Base-by-base conservation (phyloP, 2,329 filamentous ascomycete species). In the Nemania abortiva region DNA sequence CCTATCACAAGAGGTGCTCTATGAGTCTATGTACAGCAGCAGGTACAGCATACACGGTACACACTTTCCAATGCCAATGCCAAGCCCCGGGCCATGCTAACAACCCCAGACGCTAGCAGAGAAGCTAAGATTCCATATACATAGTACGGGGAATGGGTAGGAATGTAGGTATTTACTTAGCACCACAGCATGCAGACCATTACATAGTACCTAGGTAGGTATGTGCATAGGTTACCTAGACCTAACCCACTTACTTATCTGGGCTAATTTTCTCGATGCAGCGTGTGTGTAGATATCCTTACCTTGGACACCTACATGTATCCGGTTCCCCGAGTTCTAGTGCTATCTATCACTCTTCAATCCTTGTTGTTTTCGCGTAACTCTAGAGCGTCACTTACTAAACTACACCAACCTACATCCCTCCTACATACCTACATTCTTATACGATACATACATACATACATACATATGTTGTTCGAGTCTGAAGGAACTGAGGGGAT, bases 401-500 rank as follows among this genome's bases (percentile, higher is more conserved):
- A 9, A 37, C 34, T 37, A 13, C 24, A 27, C 24, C 24, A 27
- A 27, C 24, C 24, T 27, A 2, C 24, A 27, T 27, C 24, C 24
- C 24, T 27, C 24, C 24, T 27, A 27, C 24, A 27, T 27, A 27
- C 24, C 24, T 27, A 5, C 24, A 27, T 27, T 2, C 24, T 27
- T 27, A 27, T 27, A 27, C 24, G 24, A 27, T 27, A 27, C 24
- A 27, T 18, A 47, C 18, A 18, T 20, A 47, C n/a, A 20, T 47
- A 47, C 18, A 18, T 20, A 47, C n/a, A 20, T 47, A 47, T 24
- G 20, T 45, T 24, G 11, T 24, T 24, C 22, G 11, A 3, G n/a
- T 24, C 22, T 15, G 22, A 3, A 10, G 9, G n/a, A 3, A 11
- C 20, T 52, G 42, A 57, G 61, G 60, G 50, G 55, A 63, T 63